phyloP scores from a whole-genome alignment of 1,139 yeast species.

The Pichia cactophila region DNA sequence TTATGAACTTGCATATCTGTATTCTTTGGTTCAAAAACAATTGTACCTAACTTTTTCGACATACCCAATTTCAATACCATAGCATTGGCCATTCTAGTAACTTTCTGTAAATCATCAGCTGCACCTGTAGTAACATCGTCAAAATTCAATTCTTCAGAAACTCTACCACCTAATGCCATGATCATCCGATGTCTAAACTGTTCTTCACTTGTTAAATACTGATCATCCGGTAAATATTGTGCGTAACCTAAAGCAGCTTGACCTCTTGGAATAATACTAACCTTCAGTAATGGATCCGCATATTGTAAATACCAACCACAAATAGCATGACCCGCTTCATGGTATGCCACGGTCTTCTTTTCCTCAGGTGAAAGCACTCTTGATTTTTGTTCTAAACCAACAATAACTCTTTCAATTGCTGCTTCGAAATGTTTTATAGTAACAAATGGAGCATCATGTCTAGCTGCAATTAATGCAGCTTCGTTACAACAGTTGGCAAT shows the following conservation, averaged over 20 bases:
- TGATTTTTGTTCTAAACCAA: constrained; percentile 70
- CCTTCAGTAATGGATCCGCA: constrained; percentile 92
- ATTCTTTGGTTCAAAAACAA: constrained; percentile 22
- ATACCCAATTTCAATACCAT: constrained; percentile 75
- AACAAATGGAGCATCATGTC: constrained; percentile 52
- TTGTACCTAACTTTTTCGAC: constrained; percentile 57
- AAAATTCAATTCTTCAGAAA: constrained; percentile 69
- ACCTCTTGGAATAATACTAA: constrained; percentile 91
- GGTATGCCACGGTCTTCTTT: constrained; percentile 70
- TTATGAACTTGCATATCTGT: constrained; percentile 28
- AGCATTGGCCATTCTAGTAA: constrained; percentile 67
- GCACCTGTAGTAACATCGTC: constrained; percentile 78
- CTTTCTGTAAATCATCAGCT: constrained; percentile 72
- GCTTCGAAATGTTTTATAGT: constrained; percentile 61
- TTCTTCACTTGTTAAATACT: constrained; percentile 55
- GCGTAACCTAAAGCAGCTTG: constrained; percentile 83
- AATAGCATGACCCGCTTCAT: constrained; percentile 94
- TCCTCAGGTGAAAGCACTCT: constrained; percentile 63
- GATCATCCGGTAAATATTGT: constrained; percentile 73
- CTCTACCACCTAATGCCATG: constrained; percentile 77
- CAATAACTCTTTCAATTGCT: constrained; percentile 77
- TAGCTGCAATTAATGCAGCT: constrained; percentile 76
- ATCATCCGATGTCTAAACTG: constrained; percentile 69
- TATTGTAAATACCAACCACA: constrained; percentile 91
- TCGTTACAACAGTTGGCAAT: constrained; percentile 80